Evolutionary conservation across 441 rosid genomes (phyloP).

Genomic region (Adansonia grandidieri): DNA sequence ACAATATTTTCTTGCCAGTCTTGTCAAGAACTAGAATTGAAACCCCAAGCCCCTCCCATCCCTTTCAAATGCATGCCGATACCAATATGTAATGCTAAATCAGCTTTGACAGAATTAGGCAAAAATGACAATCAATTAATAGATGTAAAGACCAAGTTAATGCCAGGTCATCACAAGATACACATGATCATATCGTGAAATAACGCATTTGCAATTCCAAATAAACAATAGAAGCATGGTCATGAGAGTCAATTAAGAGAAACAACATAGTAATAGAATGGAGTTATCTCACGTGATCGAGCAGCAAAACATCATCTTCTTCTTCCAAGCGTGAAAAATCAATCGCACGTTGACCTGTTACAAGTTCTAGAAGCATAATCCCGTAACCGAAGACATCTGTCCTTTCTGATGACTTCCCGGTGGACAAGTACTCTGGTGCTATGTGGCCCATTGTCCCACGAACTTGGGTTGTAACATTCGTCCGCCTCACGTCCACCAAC

Average conservation of each 20-base stretch:
- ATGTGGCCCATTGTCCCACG: conserved; percentile 99
- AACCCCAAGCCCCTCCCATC: neutral
- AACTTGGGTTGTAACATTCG: conserved; percentile 91
- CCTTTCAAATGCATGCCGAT: neutral
- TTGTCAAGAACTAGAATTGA: neutral
- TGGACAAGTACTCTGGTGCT: conserved; percentile 95
- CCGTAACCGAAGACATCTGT: conserved; percentile 96
- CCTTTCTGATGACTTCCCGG: conserved; percentile 91
- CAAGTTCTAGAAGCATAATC: conserved; percentile 90
- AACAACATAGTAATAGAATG: neutral
- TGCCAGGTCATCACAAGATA: neutral
- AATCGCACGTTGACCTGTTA: conserved; percentile 95
- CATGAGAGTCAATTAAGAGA: too few species aligned
- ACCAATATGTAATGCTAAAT: neutral
- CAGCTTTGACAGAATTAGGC: neutral
- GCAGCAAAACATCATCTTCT: conserved; percentile 88
- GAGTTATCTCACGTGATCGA: conserved; percentile 75
- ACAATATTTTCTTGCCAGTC: neutral
- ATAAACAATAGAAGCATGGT: conserved; percentile 1
- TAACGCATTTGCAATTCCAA: neutral
- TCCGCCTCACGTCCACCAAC: conserved; percentile 79
- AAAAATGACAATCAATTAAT: neutral
- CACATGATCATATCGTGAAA: neutral
- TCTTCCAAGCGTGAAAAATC: conserved; percentile 95
- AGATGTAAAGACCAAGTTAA: neutral